Evolutionary conservation across 495 filamentous ascomycete species (phyloP).

Genomic region (Tuber umbilicatum): DNA sequence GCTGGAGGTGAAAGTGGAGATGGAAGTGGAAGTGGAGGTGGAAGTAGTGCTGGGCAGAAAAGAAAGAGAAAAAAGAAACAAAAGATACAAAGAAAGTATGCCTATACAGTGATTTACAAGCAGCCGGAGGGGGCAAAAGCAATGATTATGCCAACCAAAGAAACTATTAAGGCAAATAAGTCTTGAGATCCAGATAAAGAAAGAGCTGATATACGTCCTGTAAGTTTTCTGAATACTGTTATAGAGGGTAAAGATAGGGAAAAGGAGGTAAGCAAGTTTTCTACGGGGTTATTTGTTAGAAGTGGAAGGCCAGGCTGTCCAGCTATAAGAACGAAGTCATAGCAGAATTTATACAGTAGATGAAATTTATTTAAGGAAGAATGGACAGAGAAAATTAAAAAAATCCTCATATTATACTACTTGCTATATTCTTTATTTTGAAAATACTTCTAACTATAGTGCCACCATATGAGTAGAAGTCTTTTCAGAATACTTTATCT

Average conservation of each 20-base stretch:
- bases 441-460: too few species aligned
- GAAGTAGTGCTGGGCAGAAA: background rate
- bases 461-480: too few species aligned
- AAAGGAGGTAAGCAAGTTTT: background rate
- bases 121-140: constrained; percentile 7
- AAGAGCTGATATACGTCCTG: constrained; percentile 14
- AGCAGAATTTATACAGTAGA: background rate
- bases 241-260: background rate
- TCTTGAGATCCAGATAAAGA: background rate
- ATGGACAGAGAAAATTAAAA: too few species aligned
- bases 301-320: too few species aligned
- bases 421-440: too few species aligned
- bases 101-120: constrained; percentile 13
- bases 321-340: background rate
- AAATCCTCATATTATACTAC: too few species aligned
- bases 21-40: background rate
- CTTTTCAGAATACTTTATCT: background rate
- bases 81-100: background rate
- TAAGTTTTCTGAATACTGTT: constrained; percentile 15
- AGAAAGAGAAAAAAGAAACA: background rate
- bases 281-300: background rate
- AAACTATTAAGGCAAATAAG: background rate
- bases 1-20: background rate
- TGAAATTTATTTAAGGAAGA: too few species aligned
- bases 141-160: background rate